Evolutionary conservation across 2,329 filamentous ascomycete species (phyloP).

Genomic region (Metarhizium guizhouense): DNA sequence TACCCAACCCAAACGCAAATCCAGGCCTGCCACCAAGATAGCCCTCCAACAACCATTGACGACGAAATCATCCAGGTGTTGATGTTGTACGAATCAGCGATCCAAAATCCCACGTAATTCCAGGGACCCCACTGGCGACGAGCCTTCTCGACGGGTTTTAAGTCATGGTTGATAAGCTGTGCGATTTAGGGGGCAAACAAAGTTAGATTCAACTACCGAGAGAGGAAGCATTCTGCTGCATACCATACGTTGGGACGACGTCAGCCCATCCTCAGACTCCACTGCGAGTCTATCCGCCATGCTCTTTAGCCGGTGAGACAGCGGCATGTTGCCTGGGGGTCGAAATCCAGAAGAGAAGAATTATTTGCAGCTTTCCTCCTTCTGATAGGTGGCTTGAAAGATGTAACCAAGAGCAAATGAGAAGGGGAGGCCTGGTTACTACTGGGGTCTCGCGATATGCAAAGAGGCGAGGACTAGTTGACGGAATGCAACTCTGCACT

Average conservation of each 20-base stretch:
- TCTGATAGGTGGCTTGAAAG: no score
- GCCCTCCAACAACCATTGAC: conserved; percentile 65
- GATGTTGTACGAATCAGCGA: conserved; percentile 79
- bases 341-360: neutral
- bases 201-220: neutral
- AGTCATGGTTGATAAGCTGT: conserved; percentile 70
- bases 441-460: no score
- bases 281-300: conserved; percentile 58
- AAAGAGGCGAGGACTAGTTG: no score
- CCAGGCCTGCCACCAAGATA: conserved; percentile 90
- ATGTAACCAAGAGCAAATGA: no score
- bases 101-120: conserved; percentile 87
- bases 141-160: conserved; percentile 71
- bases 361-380: no score
- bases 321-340: neutral
- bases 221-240: conserved; percentile 10
- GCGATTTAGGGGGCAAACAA: neutral
- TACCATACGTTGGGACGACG: conserved; percentile 70
- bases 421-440: no score
- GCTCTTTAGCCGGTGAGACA: conserved; percentile 19
- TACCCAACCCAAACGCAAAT: conserved; percentile 86
- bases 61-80: conserved; percentile 94
- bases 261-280: conserved; percentile 66
- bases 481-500: no score
- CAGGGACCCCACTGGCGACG: conserved; percentile 76